Percentiles rank a stretch among this genome's conserved stretches.
These are phyloP conservation scores for Ocimum tenuiflorum DNA, from an alignment of 257 asterid genomes.

Conservation along the genomic window DNA sequence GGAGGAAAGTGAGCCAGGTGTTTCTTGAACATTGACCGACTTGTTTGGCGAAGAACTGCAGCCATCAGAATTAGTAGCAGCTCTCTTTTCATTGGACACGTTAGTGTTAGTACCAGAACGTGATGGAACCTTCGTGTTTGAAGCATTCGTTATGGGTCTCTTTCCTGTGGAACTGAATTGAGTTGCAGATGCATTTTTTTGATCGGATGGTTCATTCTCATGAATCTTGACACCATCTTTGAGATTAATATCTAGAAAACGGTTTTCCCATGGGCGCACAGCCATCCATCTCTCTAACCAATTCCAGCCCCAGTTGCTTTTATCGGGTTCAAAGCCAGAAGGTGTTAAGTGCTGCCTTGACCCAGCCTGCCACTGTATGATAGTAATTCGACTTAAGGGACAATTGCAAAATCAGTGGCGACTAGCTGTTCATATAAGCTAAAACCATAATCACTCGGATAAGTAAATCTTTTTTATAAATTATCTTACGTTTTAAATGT, in stretches of 20 bases:
- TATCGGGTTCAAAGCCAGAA: conserved; percentile 77
- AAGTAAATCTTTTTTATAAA: neutral
- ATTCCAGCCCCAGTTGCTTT: conserved; percentile 96
- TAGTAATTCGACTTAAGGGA: conserved; percentile 12
- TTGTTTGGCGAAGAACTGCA: conserved; percentile 53
- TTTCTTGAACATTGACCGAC: conserved; percentile 46
- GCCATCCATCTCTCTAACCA: conserved; percentile 99
- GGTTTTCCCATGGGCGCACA: conserved; percentile 99
- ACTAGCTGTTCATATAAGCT: neutral
- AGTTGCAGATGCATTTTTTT: conserved; percentile 35
- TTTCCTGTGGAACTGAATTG: conserved; percentile 40
- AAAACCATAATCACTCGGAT: neutral
- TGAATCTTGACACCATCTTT: conserved; percentile 59
- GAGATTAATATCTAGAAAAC: conserved; percentile 62
- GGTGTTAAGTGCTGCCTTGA: conserved; percentile 53
- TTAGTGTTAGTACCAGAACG: conserved; percentile 40
- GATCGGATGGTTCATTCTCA: conserved; percentile 46
- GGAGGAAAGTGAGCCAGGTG: conserved; percentile 22
- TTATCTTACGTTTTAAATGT: neutral
- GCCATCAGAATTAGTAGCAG: conserved; percentile 44
- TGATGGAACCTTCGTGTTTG: conserved; percentile 44
- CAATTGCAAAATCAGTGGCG: neutral
- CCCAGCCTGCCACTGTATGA: conserved; percentile 98
- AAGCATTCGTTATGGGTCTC: conserved; percentile 36
- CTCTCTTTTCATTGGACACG: too few species aligned